Conservation (phyloP, 768 basidiomycete genomes). For the Crassisporium funariophilum region DNA sequence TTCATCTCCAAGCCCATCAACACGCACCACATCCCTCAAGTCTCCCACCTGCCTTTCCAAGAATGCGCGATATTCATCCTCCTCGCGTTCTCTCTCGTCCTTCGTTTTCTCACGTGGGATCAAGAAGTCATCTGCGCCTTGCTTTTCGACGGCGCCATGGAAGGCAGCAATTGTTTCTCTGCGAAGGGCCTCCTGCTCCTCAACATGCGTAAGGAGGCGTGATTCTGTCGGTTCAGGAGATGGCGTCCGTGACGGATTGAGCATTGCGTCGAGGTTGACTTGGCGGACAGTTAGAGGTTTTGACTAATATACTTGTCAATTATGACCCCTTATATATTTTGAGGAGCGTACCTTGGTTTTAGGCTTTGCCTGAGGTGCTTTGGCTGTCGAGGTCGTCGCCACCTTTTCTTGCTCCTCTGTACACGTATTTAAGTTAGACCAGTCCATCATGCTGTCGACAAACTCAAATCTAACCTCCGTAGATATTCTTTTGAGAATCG, state of each 20-base stretch:
- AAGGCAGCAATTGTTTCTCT: constrained; percentile 88
- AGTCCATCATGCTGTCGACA: neutral
- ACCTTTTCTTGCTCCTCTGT: constrained; percentile 70
- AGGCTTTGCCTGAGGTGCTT: constrained; percentile 24
- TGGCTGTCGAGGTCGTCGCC: constrained; percentile 23
- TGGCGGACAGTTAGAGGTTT: constrained; percentile 80
- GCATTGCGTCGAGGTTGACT: constrained; percentile 63
- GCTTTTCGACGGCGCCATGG: constrained; percentile 46
- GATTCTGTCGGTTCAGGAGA: constrained; percentile 45
- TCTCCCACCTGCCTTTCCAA: constrained; percentile 84
- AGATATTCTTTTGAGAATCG: constrained; percentile 65
- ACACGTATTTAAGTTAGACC: neutral
- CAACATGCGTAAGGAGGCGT: constrained; percentile 62
- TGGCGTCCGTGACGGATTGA: constrained; percentile 58
- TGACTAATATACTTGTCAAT: constrained; percentile 38
- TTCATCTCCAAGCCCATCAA: constrained; percentile 41
- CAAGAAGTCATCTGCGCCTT: constrained; percentile 68
- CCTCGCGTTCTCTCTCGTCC: constrained; percentile 76
- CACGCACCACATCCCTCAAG: constrained; percentile 64
- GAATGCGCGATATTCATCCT: constrained; percentile 84
- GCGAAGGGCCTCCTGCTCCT: constrained; percentile 77
- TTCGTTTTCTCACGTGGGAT: constrained; percentile 74
- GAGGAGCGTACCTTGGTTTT: constrained; percentile 53
- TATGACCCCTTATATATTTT: too few species aligned
- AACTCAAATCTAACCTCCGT: constrained; percentile 60